Base-by-base conservation (phyloP, 2,329 filamentous ascomycete genomes). In the Trichoderma endophyticum region DNA sequence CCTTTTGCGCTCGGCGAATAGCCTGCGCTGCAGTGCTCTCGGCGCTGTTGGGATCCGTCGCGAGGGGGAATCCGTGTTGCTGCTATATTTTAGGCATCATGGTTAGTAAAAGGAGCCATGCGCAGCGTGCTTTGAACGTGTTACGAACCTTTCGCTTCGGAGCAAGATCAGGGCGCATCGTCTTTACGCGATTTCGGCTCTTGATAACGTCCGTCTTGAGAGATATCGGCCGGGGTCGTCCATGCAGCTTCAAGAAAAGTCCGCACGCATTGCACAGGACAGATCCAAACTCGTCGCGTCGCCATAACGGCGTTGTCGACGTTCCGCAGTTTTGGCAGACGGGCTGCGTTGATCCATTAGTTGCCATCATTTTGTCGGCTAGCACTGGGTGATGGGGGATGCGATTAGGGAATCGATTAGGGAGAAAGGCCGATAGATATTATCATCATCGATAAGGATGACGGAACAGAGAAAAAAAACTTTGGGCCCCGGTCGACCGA, bases 201-300 rank as follows among this genome's bases (percentile, higher is more conserved):
- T 99, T 99, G 85, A 99, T 99, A 76, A 98, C 95, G 86, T 99
- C 96, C 63, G 96, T 98, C 87, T 99, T 99, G 78, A 99, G 88
- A 77, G 93, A 97, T 81, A 97, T 98, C 76, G 96, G 96, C 71
- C 96, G 91, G 73, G 96, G 90, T 30, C 95, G 92, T 75, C 95
- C 95, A 81, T 99, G 96, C 76, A 99, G 88, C 87, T 99, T 99
- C 78, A 98, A 88, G 83, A 98, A 99, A 71, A 99, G 88, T 73
- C 96, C 96, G 83, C 96, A 99, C 79, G 96, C 96, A 84, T 99
- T 99, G 90, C 96, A 99, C 67, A 99, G 92, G 48, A 99, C 95
- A 1, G 94, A 92, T 76, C 96, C 96, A 78, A 92, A 90, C 85
- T 99, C 96, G 87, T 99, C 96, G 85, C 96, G 92, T 78, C 96